These are phyloP conservation scores for Gaeumannomyces tritici DNA, from an alignment of 2,329 filamentous ascomycete species.

Conservation along the genomic window DNA sequence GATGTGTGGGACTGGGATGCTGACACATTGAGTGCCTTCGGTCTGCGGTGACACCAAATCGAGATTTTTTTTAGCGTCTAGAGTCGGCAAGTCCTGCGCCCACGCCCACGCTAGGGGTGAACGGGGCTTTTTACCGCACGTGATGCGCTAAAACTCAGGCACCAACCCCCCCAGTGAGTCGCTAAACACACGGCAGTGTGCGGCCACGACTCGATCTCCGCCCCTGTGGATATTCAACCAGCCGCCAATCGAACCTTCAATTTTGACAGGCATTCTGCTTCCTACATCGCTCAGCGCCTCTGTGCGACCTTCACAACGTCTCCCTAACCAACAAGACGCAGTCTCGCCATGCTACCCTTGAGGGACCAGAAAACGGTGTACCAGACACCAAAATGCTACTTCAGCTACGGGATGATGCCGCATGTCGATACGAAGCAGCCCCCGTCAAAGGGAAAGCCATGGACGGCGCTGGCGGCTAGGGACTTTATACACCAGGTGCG, in stretches of 20 bases:
- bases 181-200: neutral
- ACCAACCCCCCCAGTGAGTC: neutral
- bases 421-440: constrained; percentile 63
- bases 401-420: constrained; percentile 58
- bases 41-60: neutral
- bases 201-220: too few species aligned
- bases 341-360: constrained; percentile 1
- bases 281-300: too few species aligned
- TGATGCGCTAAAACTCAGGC: neutral
- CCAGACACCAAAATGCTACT: constrained; percentile 59
- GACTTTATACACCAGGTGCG: constrained; percentile 59
- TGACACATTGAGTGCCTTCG: neutral
- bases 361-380: constrained; percentile 25
- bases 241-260: too few species aligned
- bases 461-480: constrained; percentile 55
- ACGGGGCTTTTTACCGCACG: neutral
- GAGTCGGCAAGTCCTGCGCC: neutral
- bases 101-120: too few species aligned
- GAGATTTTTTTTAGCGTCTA: neutral
- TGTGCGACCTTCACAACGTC: too few species aligned
- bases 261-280: too few species aligned
- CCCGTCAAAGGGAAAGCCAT: constrained; percentile 67
- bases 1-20: too few species aligned
- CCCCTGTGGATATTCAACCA: too few species aligned
- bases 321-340: neutral